A percentile compares a stretch with the other conserved stretches of the same genome.
Conservation (phyloP, 371 early-diverging fungal genomes). For the Syncephalis plumigaleata region DNA sequence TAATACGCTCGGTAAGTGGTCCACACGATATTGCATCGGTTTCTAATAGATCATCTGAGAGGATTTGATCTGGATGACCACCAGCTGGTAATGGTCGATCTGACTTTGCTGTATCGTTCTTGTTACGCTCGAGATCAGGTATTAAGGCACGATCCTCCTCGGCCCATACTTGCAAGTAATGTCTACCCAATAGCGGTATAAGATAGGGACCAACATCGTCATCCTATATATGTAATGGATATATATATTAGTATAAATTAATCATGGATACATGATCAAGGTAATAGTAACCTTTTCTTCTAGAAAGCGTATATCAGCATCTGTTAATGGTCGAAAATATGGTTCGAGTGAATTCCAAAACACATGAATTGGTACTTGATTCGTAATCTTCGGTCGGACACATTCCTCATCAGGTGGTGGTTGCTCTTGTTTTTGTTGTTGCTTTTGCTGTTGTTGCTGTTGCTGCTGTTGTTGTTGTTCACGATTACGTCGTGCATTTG, state of each 20-base stretch:
- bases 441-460: too few species aligned
- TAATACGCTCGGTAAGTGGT: constrained; percentile 49
- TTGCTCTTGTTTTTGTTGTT: too few species aligned
- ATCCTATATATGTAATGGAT: constrained; percentile 12
- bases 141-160: constrained; percentile 51
- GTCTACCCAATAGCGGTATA: constrained; percentile 57
- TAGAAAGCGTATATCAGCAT: constrained; percentile 55
- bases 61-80: background rate
- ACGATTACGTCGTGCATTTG: too few species aligned
- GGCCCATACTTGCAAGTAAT: constrained; percentile 64
- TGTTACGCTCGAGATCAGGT: constrained; percentile 9
- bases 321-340: constrained; percentile 57
- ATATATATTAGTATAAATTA: background rate
- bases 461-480: too few species aligned
- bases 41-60: constrained; percentile 39
- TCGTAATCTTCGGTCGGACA: background rate
- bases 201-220: constrained; percentile 51
- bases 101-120: background rate
- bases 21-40: constrained; percentile 35
- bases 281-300: constrained; percentile 21
- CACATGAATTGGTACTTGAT: constrained; percentile 61
- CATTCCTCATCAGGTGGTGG: background rate
- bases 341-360: constrained; percentile 74
- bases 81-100: background rate
- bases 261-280: too few species aligned